These are phyloP conservation scores for Flaveria bidentis DNA, from an alignment of 129 eudicot genomes.

Conservation along the genomic window DNA sequence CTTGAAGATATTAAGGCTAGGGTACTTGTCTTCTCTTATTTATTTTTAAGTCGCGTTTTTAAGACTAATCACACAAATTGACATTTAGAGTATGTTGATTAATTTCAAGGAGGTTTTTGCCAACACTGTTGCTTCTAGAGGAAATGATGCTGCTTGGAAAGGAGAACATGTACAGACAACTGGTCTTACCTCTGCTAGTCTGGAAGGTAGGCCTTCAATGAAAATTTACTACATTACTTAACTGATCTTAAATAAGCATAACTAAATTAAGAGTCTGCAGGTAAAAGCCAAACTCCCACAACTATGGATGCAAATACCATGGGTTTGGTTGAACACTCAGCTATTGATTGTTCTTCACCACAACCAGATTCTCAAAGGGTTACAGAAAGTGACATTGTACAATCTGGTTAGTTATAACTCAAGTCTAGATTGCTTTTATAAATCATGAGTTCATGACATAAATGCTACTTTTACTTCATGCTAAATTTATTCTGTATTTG, in stretches of 20 bases:
- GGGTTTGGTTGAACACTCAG: slow-evolving; percentile 37
- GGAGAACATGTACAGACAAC: slow-evolving; percentile 51
- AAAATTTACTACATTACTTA: slow-evolving; percentile 7
- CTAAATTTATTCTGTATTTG: slow-evolving; percentile 11
- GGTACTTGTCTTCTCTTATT: slow-evolving; percentile 27
- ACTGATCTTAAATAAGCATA: slow-evolving; percentile 26
- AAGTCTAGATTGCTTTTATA: slow-evolving; percentile 2
- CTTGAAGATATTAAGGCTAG: slow-evolving; percentile 62
- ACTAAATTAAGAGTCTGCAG: slow-evolving; percentile 40
- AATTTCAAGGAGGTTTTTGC: slow-evolving; percentile 58
- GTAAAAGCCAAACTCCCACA: slow-evolving; percentile 45
- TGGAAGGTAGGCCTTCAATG: slow-evolving; percentile 55
- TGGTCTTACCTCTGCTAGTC: slow-evolving; percentile 47
- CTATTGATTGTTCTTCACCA: slow-evolving; percentile 43
- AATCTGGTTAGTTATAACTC: slow-evolving; percentile 50
- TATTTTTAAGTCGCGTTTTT: not conserved
- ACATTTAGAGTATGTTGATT: slow-evolving; percentile 23
- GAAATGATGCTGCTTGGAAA: slow-evolving; percentile 57
- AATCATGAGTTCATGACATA: not conserved
- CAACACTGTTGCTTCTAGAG: slow-evolving; percentile 58
- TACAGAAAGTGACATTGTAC: slow-evolving; percentile 51
- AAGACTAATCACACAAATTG: slow-evolving; percentile 12
- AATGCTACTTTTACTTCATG: not conserved
- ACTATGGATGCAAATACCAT: slow-evolving; percentile 40
- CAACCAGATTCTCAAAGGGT: slow-evolving; percentile 58